Evolutionary conservation across 225 moss, liverwort and hornwort species (phyloP).

Genomic region (Physcomitrellopsis africana): DNA sequence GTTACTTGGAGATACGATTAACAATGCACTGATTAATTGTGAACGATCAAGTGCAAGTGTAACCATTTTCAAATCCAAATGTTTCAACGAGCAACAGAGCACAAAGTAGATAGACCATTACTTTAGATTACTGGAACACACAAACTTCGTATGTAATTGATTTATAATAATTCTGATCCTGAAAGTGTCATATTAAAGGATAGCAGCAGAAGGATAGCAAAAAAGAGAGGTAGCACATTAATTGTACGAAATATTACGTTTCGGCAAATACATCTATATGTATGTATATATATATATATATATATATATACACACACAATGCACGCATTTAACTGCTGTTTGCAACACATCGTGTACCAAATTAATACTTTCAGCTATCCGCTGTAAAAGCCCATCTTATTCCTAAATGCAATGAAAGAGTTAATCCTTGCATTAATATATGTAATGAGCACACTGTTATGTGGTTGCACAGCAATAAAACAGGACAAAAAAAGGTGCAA

Average conservation of each 20-base stretch:
- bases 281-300: no score
- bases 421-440: not conserved
- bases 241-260: not conserved
- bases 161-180: conserved; percentile 3
- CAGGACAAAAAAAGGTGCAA: not conserved
- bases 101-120: not conserved
- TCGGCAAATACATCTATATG: not conserved
- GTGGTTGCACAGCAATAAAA: conserved; percentile 3
- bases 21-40: not conserved
- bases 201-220: not conserved
- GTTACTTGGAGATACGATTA: conserved; percentile 16
- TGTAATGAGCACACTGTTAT: not conserved
- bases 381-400: not conserved
- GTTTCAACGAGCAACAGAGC: not conserved
- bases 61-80: not conserved
- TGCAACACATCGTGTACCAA: not conserved
- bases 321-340: not conserved
- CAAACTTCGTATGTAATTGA: not conserved
- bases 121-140: not conserved
- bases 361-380: not conserved
- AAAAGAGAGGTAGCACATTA: not conserved
- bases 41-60: not conserved
- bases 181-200: not conserved
- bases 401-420: not conserved
- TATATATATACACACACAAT: no score